Evolutionary conservation across 805 yeast genomes (phyloP), one percentile per base, ranked within the genome.

Genomic region (Saccharomycopsis sp.): DNA sequence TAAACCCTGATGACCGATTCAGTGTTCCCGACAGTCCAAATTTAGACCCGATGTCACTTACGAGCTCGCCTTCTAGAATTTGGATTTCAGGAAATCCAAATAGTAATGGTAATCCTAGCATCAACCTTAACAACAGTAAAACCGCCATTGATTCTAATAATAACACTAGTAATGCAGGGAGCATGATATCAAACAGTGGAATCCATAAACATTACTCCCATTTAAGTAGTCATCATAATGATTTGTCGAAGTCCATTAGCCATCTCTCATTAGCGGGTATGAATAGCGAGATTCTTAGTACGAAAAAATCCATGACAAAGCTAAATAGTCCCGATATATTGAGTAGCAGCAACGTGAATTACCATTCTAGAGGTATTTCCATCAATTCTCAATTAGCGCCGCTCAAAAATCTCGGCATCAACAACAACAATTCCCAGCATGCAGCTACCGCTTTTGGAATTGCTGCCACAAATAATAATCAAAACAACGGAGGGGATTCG

Each of bases 11-110:
- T 12, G 38, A 29, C 38, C 38, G 20, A 3, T 23, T 24, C 35
- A 29, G 54, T 17, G 34, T 29, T 23, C 63, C 63, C 3, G 63
- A 58, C 23, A 51, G 56, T 20, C 63, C 63, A 14, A 44, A 52
- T 35, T 52, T 60, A 14, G 61, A 52, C 2, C 61, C 63, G n/a
- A 55, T 57, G 1, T 52, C 56, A 3, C 47, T 58, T 3, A 12
- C 56, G 8, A 56, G 29, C 52, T 58, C 61, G 15, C 61, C 61
- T 20, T 25, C 56, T 14, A 58, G 56, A 35, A 24, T 47, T 54
- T 23, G 25, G 19, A 24, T 34, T 53, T 49, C 50, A 14, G 9
- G 22, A 44, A 44, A 44, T 44, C 22, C 22, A 17, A 44, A 17
- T 17, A 19, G 14, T 35, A 35, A 44, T 44, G 12, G 22, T 17